Evolutionary conservation across 2,329 filamentous ascomycete species (phyloP).

Genomic region (Aotearoamyces nothofagi): DNA sequence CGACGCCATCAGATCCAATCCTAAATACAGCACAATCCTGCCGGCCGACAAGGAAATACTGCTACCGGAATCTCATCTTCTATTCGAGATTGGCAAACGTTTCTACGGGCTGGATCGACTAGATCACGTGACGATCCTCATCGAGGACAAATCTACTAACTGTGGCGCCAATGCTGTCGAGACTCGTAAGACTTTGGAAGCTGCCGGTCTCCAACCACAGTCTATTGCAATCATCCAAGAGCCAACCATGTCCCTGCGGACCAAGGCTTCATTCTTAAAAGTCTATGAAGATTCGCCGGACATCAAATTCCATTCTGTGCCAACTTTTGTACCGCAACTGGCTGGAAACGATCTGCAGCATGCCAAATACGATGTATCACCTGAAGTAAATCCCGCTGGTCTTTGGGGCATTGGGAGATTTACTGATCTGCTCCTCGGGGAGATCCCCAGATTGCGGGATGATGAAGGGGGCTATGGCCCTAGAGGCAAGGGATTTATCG

Average conservation of each 20-base stretch:
- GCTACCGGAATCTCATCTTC: too few species aligned
- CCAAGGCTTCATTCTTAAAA: constrained; percentile 25
- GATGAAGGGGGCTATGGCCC: constrained; percentile 28
- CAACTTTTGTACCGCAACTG: constrained; percentile 17
- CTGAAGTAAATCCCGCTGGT: constrained; percentile 5
- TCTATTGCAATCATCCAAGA: constrained; percentile 26
- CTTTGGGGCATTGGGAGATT: constrained; percentile 26
- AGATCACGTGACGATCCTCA: constrained; percentile 19
- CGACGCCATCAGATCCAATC: constrained; percentile 21
- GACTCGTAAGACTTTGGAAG: constrained; percentile 21
- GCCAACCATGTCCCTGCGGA: constrained; percentile 28
- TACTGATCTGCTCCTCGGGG: constrained; percentile 25
- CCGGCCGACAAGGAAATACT: too few species aligned
- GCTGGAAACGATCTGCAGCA: constrained; percentile 2
- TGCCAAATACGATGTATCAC: too few species aligned
- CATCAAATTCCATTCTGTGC: constrained; percentile 17
- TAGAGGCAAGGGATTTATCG: constrained; percentile 25
- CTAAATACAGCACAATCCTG: too few species aligned
- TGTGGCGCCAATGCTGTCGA: constrained; percentile 28
- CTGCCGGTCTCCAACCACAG: constrained; percentile 11
- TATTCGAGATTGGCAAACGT: too few species aligned
- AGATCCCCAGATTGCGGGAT: constrained; percentile 27
- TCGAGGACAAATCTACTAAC: constrained; percentile 29
- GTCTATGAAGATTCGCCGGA: constrained; percentile 17
- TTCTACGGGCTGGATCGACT: too few species aligned